Base-by-base conservation (phyloP, 2,329 filamentous ascomycete species). In the Pestalotiopsis sp. region DNA sequence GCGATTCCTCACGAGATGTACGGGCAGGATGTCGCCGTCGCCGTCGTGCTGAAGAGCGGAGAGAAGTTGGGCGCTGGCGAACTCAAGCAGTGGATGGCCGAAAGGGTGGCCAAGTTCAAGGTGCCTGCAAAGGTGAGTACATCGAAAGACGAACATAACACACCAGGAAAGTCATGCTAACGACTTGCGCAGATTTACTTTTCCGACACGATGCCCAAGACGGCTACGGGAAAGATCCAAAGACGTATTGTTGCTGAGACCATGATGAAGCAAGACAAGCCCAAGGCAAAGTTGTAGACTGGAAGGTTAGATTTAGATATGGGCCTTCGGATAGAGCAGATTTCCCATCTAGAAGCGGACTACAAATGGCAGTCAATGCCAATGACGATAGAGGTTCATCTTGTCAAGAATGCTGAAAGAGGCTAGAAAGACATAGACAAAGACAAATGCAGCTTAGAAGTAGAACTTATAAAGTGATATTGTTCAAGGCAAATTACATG, bases 141-240 rank as follows among this genome's bases (percentile, higher is more conserved):
- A n/a, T 23, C 13, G 12, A 58, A 27, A 12, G 2, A 17, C 4
- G n/a, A 62, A 9, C n/a, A 23, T 36, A 1, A 20, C 20, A 20
- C n/a, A 52, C 2, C 2, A n/a, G 45, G 12, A 12, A 27, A 62
- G 4, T 1, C 45, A 62, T 9, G 31, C 59, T 62, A n/a, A 62
- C 27, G 13, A 62, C 13, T n/a, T 68, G 31, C 31, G 17, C 65
- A 92, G 90, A 84, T 95, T 45, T 96, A 92, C 83, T 94, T 96
- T 74, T 93, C 93, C 45, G 87, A 93, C 68, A 83, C 91, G 72
- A 97, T 97, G 90, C 93, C 93, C 71, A 97, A 97, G 86, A 95
- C 94, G 3, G 93, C 93, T n/a, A 97, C 93, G 5, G 93, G 93
- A 67, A 97, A 97, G 85, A 92, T 97, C 69, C 93, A 97, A 81